These are phyloP conservation scores for Blastocystis hominis DNA, from an alignment of 352 stramenopile genomes.

Conservation along the genomic window DNA sequence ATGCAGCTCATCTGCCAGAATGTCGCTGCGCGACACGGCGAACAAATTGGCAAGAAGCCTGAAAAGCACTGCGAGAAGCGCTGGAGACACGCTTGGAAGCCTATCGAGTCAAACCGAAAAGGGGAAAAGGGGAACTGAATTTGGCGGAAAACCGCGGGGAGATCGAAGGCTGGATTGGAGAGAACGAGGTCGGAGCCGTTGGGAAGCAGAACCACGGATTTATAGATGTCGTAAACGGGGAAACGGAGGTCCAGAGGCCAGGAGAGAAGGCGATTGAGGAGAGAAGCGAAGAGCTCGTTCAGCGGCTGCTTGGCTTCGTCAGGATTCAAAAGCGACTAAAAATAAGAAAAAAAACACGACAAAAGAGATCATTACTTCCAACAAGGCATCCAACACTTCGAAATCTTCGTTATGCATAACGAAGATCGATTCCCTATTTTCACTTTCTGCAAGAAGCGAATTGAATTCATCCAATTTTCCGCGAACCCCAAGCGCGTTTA, in stretches of 20 bases:
- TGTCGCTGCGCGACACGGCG: neutral
- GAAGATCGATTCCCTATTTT: neutral
- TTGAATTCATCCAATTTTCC: slow-evolving; percentile 11
- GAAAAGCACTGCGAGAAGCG: neutral
- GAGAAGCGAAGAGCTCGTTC: neutral
- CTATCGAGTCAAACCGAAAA: neutral
- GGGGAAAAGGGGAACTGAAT: neutral
- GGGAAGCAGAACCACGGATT: neutral
- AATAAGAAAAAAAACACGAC: too few relatives aligned
- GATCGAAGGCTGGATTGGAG: neutral
- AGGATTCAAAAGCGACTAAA: too few relatives aligned
- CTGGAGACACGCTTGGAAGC: neutral
- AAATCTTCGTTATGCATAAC: neutral
- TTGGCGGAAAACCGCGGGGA: neutral
- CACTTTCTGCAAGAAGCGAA: neutral
- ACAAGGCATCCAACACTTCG: neutral
- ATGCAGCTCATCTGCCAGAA: neutral
- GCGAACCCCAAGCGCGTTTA: neutral
- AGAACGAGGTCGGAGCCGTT: neutral
- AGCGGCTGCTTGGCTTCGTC: neutral
- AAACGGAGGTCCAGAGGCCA: neutral
- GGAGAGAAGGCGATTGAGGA: neutral
- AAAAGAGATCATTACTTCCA: neutral
- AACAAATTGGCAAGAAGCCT: neutral
- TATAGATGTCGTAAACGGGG: neutral